Base-by-base conservation (phyloP, 1,284 basidiomycete species). In the Mrakiaceae sp. region DNA sequence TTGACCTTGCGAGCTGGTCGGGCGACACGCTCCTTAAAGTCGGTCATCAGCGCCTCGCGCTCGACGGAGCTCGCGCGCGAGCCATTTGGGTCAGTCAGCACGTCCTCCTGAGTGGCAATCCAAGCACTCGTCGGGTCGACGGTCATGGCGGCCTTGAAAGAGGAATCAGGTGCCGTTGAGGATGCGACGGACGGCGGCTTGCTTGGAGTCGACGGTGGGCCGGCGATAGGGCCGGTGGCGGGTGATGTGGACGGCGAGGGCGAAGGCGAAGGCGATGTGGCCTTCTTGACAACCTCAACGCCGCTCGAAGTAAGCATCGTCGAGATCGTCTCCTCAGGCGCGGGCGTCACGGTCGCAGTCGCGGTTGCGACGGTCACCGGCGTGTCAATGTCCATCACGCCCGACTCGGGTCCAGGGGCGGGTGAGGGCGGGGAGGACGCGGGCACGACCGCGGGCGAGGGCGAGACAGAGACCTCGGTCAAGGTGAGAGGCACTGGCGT, bases 101-200 rank as follows among this genome's bases (percentile, higher is more conserved):
- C 75, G 6, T 76, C 75, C 66, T 76, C 73, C 9, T 74, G 71
- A 3, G 76, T 72, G 7, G 73, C 72, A 16, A 73, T 73, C 3
- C 73, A 72, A 58, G 75, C 27, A 27, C 27, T 27, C 72, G 2
- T 39, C 10, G 10, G 40, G 54, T 5, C 54, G 40, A 5, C 54
- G 40, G 40, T 42, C 3, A 3, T 5, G 54, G 9, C 54, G 3
- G 54, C 27, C 5, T 39, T 5, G 6, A 14, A 49, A 14, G 53
- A 40, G 12, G 53, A 16, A 27, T 27, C 27, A 27, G 27, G 27
- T 27, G 27, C 27, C 27, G 27, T 27, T 27, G 27, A 27, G 27
- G 27, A 27, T 27, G 27, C 27, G 27, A 27, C 27, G 27, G 27
- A 27, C 27, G 27, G 27, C 27, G 27, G 27, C 27, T 27, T 27